Base-by-base conservation (phyloP, 2,329 filamentous ascomycete genomes). In the Xylaria polymorpha region DNA sequence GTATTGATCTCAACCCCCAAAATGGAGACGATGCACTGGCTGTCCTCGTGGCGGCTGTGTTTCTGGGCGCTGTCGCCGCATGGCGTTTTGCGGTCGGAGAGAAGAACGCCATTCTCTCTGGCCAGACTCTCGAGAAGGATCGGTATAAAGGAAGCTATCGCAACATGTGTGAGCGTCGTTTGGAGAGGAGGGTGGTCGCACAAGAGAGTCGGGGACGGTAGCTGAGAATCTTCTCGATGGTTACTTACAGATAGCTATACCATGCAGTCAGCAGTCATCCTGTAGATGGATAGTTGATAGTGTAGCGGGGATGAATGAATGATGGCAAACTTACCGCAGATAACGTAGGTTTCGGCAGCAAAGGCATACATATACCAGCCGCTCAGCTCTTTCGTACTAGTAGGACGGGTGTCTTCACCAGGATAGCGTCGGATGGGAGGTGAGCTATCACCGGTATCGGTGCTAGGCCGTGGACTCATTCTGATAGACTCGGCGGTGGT, bases 301-400 rank as follows among this genome's bases (percentile, higher is more conserved):
- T 25, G 48, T 2, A 44, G 44, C 18, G 2, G 3, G 43, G 46
- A 20, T 6, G 35, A 25, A 20, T 6, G 35, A 25, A 50, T 37
- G 22, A 44, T n/a, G 35, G n/a, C 14, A n/a, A 63, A 83, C 90
- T 79, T 80, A 93, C 94, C 95, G 80, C 96, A 98, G 66, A 98
- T 93, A 18, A 97, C 93, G 80, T 98, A 98, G 63, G 97, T 95
- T 83, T 99, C 96, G 22, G 95, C 94, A 29, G 96, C 96, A 86
- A 97, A 98, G 50, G 92, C 92, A 83, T 98, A 98, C 79, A 92
- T 91, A 81, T 98, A 99, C 93, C 97, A 99, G 75, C 95, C 96
- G 46, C 90, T 85, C 69, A 98, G 87, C 86, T 99, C 96, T 80
- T 92, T 95, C 74, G 83, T 84, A 80, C 93, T 97, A 10, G 96